Conservation (phyloP, 441 rosid genomes). For the Jatropha multifida region DNA sequence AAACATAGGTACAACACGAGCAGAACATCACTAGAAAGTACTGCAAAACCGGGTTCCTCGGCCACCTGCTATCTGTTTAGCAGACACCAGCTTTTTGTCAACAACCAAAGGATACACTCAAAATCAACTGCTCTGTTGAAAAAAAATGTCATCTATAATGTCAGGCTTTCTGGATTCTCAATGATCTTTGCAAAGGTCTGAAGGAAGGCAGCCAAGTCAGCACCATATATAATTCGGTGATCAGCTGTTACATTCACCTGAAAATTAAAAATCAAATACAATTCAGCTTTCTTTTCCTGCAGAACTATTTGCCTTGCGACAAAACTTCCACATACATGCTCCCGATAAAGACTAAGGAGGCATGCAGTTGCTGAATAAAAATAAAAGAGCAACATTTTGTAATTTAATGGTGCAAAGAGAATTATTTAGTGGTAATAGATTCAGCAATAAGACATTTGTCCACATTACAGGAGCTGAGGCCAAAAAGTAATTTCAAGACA, state of each 20-base stretch:
- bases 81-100: slow-evolving; percentile 14
- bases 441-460: neutral
- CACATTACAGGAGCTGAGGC: neutral
- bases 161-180: slow-evolving; percentile 79
- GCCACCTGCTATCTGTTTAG: slow-evolving; percentile 15
- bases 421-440: neutral
- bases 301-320: neutral
- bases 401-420: neutral
- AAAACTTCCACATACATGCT: neutral
- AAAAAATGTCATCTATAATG: slow-evolving; percentile 43
- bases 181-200: slow-evolving; percentile 89
- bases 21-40: slow-evolving; percentile 1
- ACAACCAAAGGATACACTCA: slow-evolving; percentile 5
- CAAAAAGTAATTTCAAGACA: neutral
- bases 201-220: slow-evolving; percentile 93
- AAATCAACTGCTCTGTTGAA: slow-evolving; percentile 15
- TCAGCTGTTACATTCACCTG: slow-evolving; percentile 99
- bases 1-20: slow-evolving; percentile 25
- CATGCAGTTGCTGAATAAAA: neutral
- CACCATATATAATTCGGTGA: slow-evolving; percentile 87
- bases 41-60: slow-evolving; percentile 25
- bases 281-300: slow-evolving; percentile 8
- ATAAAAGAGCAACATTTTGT: neutral
- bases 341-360: neutral
- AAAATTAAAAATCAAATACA: slow-evolving; percentile 18